phyloP scores from a whole-genome alignment of 2,329 filamentous ascomycete genomes.

The Sporothrix dimorphospora region DNA sequence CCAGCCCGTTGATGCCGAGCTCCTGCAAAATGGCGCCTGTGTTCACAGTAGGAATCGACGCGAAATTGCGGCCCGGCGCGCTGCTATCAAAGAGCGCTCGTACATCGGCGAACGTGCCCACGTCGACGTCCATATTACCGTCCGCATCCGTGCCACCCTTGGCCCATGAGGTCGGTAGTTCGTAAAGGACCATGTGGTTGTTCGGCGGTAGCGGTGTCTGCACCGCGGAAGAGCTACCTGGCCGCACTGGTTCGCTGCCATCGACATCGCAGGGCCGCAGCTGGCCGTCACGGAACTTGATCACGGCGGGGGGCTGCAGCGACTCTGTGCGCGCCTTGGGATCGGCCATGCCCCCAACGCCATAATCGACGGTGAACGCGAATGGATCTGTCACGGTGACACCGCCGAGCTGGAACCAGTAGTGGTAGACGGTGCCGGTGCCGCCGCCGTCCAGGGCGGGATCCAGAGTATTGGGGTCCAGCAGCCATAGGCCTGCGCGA shows the following conservation, averaged over 20 bases:
- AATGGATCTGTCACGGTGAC: slow-evolving; percentile 35
- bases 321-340: slow-evolving; percentile 25
- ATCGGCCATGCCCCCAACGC: slow-evolving; percentile 1
- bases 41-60: slow-evolving; percentile 20
- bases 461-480: slow-evolving; percentile 38
- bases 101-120: slow-evolving; percentile 36
- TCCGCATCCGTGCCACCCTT: slow-evolving; percentile 27
- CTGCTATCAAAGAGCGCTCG: slow-evolving; percentile 33
- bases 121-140: slow-evolving; percentile 32
- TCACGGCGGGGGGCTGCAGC: slow-evolving; percentile 34
- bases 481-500: slow-evolving; percentile 46
- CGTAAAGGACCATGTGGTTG: slow-evolving; percentile 38
- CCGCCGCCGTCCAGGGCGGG: slow-evolving; percentile 30
- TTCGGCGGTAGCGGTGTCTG: slow-evolving; percentile 31
- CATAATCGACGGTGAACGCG: slow-evolving; percentile 37
- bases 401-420: slow-evolving; percentile 35
- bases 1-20: slow-evolving; percentile 37
- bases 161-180: slow-evolving; percentile 37
- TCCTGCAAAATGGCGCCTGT: slow-evolving; percentile 33
- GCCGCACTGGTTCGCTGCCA: slow-evolving; percentile 29
- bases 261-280: slow-evolving; percentile 35
- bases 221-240: not conserved
- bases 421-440: slow-evolving; percentile 32
- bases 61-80: slow-evolving; percentile 29
- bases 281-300: slow-evolving; percentile 33